Evolutionary conservation across 2,329 filamentous ascomycete species (phyloP).

Genomic region (Periconia sp.): DNA sequence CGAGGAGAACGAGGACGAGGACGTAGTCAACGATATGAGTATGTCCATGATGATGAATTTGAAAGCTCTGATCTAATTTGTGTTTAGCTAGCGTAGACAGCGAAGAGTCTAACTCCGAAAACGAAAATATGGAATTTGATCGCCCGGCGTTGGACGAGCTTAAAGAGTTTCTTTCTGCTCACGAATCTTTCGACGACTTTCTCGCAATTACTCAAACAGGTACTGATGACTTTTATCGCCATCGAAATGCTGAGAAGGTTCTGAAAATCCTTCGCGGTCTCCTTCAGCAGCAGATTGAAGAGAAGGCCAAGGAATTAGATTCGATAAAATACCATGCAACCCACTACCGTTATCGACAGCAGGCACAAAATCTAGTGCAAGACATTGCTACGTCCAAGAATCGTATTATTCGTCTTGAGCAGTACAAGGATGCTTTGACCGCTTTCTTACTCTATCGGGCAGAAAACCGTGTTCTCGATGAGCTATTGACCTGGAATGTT

Average conservation of each 20-base stretch:
- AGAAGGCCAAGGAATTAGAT: too few relatives aligned
- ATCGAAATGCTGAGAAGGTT: constrained; percentile 14
- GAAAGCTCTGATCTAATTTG: not conserved
- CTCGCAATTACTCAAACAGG: constrained; percentile 25
- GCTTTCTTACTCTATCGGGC: too few relatives aligned
- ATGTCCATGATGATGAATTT: constrained; percentile 1
- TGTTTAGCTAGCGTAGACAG: not conserved
- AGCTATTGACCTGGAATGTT: too few relatives aligned
- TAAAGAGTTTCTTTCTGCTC: constrained; percentile 26
- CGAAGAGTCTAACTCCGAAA: not conserved
- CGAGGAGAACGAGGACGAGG: constrained; percentile 23
- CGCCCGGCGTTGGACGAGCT: constrained; percentile 25
- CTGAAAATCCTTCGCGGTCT: too few relatives aligned
- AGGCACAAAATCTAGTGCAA: too few relatives aligned
- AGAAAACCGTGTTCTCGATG: too few relatives aligned
- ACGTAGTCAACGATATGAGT: constrained; percentile 1
- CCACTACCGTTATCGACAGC: too few relatives aligned
- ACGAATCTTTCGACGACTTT: constrained; percentile 37
- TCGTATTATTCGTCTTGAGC: too few relatives aligned
- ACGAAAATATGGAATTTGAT: constrained; percentile 9
- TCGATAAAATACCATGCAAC: too few relatives aligned
- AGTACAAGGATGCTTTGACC: too few relatives aligned
- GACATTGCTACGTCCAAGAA: too few relatives aligned
- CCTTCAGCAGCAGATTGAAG: too few relatives aligned
- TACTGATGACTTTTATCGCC: constrained; percentile 4